Percentiles rank a stretch among this genome's conserved stretches.
Evolutionary conservation across 2,329 filamentous ascomycete genomes (phyloP).

Genomic region (Lithohypha guttulata): DNA sequence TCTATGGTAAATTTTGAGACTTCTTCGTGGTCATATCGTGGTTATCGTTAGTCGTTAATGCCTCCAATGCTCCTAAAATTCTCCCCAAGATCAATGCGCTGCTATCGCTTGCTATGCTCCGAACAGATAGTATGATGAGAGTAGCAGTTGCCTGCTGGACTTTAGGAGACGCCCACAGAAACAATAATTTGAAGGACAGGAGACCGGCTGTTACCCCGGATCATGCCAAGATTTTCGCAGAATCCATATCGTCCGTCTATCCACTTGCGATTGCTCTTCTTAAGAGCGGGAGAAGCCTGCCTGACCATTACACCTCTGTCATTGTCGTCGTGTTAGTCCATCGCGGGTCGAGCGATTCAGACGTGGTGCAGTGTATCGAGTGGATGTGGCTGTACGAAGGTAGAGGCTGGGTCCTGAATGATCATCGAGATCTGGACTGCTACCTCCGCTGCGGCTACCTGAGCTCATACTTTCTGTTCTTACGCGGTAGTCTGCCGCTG

Average conservation of each 20-base stretch:
- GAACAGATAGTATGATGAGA: not conserved
- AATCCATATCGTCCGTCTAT: too few species aligned
- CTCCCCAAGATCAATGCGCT: not conserved
- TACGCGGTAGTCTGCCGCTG: conserved; percentile 37
- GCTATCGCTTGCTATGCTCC: conserved; percentile 10
- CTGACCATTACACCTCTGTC: too few species aligned
- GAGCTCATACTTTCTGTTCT: conserved; percentile 15
- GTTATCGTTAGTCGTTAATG: too few species aligned
- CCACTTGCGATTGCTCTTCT: too few species aligned
- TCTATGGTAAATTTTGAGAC: conserved; percentile 5
- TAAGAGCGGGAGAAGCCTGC: too few species aligned
- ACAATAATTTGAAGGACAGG: not conserved
- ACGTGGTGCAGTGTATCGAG: too few species aligned
- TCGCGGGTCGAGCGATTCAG: conserved; percentile 11
- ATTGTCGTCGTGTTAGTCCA: not conserved
- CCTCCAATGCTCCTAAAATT: not conserved
- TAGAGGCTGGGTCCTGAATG: conserved; percentile 12
- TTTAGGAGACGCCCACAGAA: not conserved
- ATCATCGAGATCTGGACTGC: conserved; percentile 19
- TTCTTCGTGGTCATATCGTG: not conserved
- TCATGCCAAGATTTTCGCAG: too few species aligned
- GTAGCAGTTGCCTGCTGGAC: conserved; percentile 5
- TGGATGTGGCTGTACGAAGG: too few species aligned
- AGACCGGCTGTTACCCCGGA: too few species aligned
- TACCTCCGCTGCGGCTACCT: conserved; percentile 17